Percentiles rank a stretch among this genome's conserved stretches.
These are phyloP conservation scores for Wickerhamiella vanderwaltii DNA, from an alignment of 805 yeast species.

Conservation along the genomic window DNA sequence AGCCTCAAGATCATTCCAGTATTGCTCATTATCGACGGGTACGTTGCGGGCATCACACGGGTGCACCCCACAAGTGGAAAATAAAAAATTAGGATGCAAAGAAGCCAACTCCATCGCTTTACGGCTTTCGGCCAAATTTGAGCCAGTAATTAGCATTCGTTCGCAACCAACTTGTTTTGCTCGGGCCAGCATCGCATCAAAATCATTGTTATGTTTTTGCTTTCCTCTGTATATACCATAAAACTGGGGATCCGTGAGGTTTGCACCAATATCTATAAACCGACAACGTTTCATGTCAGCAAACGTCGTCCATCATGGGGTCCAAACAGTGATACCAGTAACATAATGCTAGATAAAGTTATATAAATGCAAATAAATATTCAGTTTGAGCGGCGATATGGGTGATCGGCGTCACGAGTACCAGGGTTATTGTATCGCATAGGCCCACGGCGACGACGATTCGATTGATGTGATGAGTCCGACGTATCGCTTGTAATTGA, in stretches of 20 bases:
- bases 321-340: no score
- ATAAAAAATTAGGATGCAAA: slow-evolving; percentile 24
- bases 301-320: no score
- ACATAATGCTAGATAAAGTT: no score
- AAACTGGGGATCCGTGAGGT: slow-evolving; percentile 83
- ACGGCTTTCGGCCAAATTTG: slow-evolving; percentile 54
- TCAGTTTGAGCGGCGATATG: no score
- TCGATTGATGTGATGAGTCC: no score
- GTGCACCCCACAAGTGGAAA: slow-evolving; percentile 80
- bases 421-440: no score
- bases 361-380: no score
- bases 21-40: slow-evolving; percentile 25
- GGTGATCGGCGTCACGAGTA: no score
- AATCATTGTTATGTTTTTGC: slow-evolving; percentile 55
- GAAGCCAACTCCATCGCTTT: slow-evolving; percentile 48
- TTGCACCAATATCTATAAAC: slow-evolving; percentile 45
- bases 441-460: no score
- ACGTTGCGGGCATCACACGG: slow-evolving; percentile 61
- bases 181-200: slow-evolving; percentile 48
- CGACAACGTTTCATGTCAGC: slow-evolving; percentile 8
- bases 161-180: slow-evolving; percentile 56
- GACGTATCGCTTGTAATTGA: no score
- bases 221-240: slow-evolving; percentile 66
- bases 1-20: slow-evolving; percentile 38
- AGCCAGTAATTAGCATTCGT: slow-evolving; percentile 71